Percentiles rank a stretch among this genome's conserved stretches.
Evolutionary conservation across 2,329 filamentous ascomycete genomes (phyloP).

Genomic region (Neopestalotiopsis sp.): DNA sequence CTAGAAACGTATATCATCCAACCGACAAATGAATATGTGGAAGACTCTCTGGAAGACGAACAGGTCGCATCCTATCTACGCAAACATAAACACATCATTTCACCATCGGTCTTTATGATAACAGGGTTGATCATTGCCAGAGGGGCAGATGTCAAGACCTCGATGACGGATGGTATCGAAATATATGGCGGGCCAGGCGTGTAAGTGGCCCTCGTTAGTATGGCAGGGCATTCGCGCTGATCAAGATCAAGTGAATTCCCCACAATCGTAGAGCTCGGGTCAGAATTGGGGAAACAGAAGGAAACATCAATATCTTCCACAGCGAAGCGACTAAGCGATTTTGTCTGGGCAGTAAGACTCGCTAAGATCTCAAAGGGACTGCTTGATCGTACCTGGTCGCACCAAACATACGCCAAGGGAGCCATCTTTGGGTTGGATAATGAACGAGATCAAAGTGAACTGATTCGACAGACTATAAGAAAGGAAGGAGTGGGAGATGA

Average conservation of each 20-base stretch:
- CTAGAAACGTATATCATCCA: too few species aligned
- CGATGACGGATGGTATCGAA: too few species aligned
- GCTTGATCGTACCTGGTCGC: not conserved
- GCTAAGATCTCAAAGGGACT: not conserved
- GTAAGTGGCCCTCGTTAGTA: too few species aligned
- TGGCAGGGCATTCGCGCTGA: too few species aligned
- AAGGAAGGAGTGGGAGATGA: not conserved
- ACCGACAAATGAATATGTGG: too few species aligned
- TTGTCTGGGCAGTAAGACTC: not conserved
- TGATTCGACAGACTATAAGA: not conserved
- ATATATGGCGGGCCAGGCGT: too few species aligned
- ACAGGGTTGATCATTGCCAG: too few species aligned
- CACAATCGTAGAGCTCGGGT: not conserved
- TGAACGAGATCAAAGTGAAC: not conserved
- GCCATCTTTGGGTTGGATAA: not conserved
- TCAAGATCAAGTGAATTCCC: fast-evolving
- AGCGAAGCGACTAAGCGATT: not conserved
- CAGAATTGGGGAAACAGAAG: not conserved
- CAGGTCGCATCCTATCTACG: too few species aligned
- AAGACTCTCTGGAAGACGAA: too few species aligned
- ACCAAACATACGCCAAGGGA: not conserved
- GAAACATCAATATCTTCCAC: not conserved
- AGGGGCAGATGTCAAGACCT: too few species aligned
- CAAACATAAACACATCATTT: too few species aligned
- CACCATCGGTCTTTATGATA: too few species aligned